phyloP scores from a whole-genome alignment of 2,329 filamentous ascomycete genomes.

The Epichloe hybrida region DNA sequence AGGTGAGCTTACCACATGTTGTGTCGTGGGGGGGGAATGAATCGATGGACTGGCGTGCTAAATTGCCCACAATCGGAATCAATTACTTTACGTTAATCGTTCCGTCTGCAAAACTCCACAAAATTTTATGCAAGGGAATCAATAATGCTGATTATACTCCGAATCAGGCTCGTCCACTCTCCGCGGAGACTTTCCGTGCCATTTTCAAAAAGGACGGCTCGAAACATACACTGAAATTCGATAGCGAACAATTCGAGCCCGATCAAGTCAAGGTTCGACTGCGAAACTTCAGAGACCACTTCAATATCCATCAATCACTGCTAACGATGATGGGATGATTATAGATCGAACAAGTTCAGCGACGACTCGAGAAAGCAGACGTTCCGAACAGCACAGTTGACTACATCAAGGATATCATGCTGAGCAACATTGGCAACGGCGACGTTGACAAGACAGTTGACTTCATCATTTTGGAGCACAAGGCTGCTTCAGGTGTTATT shows the following conservation, averaged over 20 bases:
- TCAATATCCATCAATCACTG: background rate
- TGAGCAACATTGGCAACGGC: conserved; percentile 50
- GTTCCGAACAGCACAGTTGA: conserved; percentile 42
- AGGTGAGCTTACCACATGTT: conserved; percentile 25
- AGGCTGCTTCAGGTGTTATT: conserved; percentile 69
- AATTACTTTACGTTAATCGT: background rate
- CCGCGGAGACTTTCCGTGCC: conserved; percentile 44
- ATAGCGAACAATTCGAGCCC: conserved; percentile 23
- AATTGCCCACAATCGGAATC: background rate
- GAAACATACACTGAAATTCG: conserved; percentile 30
- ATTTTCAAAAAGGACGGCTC: conserved; percentile 52
- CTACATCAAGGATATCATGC: conserved; percentile 40
- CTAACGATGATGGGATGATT: background rate
- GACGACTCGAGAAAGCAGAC: conserved; percentile 28
- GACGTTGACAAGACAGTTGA: conserved; percentile 64
- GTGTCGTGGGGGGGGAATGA: background rate
- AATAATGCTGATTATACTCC: background rate
- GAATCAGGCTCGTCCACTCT: conserved; percentile 35
- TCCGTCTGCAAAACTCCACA: background rate
- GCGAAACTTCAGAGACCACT: background rate
- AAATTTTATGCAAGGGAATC: background rate
- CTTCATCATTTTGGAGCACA: conserved; percentile 63
- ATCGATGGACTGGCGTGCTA: background rate
- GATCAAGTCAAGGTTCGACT: conserved; percentile 16
- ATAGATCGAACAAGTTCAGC: conserved; percentile 29